Conservation (phyloP, 2,329 filamentous ascomycete species). For the Fusarium napiforme region DNA sequence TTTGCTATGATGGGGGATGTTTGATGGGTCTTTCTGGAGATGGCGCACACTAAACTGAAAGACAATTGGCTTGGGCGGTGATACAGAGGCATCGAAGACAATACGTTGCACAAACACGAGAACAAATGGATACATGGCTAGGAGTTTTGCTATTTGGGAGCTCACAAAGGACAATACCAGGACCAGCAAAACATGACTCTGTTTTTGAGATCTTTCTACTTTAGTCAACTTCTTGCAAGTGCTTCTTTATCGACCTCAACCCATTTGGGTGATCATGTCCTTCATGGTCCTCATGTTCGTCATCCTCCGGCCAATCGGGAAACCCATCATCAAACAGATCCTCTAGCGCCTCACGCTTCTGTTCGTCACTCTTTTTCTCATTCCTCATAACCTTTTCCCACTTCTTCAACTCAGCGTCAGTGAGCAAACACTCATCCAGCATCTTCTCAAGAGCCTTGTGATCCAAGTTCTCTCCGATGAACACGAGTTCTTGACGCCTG, state of each 20-base stretch:
- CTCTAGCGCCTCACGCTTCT: constrained; percentile 59
- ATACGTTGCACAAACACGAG: rapidly evolving
- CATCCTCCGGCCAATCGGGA: constrained; percentile 64
- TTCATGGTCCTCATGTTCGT: constrained; percentile 50
- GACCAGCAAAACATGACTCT: not conserved
- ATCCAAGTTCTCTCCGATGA: constrained; percentile 75
- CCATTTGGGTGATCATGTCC: constrained; percentile 38
- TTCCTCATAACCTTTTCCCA: constrained; percentile 65
- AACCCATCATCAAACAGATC: constrained; percentile 69
- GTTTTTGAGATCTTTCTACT: not conserved
- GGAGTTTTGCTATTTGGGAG: not conserved
- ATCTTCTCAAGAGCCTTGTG: constrained; percentile 59
- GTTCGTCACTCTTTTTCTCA: constrained; percentile 47
- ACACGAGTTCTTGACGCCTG: constrained; percentile 76
- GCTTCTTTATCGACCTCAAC: constrained; percentile 36
- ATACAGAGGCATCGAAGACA: not conserved
- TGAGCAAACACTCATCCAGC: constrained; percentile 70
- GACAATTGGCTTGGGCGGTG: not conserved
- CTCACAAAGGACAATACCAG: not conserved
- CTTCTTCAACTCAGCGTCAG: constrained; percentile 65
- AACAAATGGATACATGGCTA: not conserved
- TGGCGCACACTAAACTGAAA: not conserved
- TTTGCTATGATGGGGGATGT: constrained; percentile 39
- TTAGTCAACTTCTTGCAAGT: constrained; percentile 40
- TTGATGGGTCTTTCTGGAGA: not conserved